Evolutionary conservation across 2,329 filamentous ascomycete genomes (phyloP).

Genomic region (Rutstroemia sydowiana): DNA sequence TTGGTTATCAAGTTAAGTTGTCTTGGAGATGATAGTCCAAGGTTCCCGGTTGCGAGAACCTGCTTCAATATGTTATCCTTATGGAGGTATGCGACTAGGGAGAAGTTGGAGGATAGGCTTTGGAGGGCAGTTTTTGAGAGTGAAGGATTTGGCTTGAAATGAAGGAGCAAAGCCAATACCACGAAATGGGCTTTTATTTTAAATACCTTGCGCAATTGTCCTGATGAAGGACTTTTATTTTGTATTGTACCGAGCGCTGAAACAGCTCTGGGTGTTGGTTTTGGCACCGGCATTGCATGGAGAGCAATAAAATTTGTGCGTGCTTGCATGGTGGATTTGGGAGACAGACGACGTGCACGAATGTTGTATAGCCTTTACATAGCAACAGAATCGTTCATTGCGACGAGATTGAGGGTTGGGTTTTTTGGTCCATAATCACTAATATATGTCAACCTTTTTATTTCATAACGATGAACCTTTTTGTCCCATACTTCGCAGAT

Average conservation of each 20-base stretch:
- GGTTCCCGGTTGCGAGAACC: slow-evolving; percentile 80
- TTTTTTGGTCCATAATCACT: slow-evolving; percentile 3
- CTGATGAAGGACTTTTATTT: slow-evolving; percentile 3
- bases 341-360: not conserved
- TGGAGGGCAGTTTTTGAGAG: slow-evolving; percentile 87
- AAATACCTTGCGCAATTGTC: not conserved
- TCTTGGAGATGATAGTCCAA: slow-evolving; percentile 63
- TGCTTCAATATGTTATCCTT: slow-evolving; percentile 84
- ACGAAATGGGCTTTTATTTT: not conserved
- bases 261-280: slow-evolving; percentile 1
- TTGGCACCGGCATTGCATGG: not conserved
- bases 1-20: slow-evolving; percentile 70
- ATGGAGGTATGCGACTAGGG: slow-evolving; percentile 61
- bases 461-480: not conserved
- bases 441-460: not conserved
- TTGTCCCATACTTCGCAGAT: not conserved
- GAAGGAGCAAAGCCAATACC: slow-evolving; percentile 5
- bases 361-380: not conserved
- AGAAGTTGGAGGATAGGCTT: slow-evolving; percentile 62
- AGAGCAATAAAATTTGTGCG: not conserved
- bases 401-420: not conserved
- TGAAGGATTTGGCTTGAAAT: slow-evolving; percentile 87
- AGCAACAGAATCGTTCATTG: not conserved
- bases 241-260: slow-evolving; percentile 2
- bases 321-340: not conserved